Conservation (phyloP, 768 basidiomycete species). For the Mycena metata region DNA sequence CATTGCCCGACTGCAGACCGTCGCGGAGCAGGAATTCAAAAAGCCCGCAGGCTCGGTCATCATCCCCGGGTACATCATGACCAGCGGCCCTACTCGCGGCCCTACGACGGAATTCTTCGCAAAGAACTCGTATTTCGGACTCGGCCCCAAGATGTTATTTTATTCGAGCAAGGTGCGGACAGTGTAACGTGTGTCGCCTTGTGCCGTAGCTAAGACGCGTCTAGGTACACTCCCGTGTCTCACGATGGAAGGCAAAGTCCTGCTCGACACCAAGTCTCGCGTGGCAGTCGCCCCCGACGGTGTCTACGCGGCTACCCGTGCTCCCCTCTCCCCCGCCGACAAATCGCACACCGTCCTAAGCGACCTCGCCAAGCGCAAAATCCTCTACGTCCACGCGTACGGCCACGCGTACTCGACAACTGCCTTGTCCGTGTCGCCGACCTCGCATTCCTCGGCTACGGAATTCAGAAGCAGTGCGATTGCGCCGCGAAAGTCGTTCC, state of each 20-base stretch:
- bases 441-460: slow-evolving; percentile 96
- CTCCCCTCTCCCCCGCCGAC: slow-evolving; percentile 73
- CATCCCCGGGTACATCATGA: slow-evolving; percentile 99
- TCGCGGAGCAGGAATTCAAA: slow-evolving; percentile 71
- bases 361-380: slow-evolving; percentile 80
- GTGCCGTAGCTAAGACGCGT: slow-evolving; percentile 29
- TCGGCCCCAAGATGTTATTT: slow-evolving; percentile 80
- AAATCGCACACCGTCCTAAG: slow-evolving; percentile 82
- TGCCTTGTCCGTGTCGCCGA: slow-evolving; percentile 98
- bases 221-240: slow-evolving; percentile 96
- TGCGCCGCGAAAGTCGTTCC: slow-evolving; percentile 98
- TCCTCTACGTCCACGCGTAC: slow-evolving; percentile 94
- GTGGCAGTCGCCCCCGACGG: slow-evolving; percentile 97
- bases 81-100: slow-evolving; percentile 92
- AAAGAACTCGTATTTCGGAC: slow-evolving; percentile 84
- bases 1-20: slow-evolving; percentile 83
- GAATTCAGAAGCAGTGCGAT: slow-evolving; percentile 88
- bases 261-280: slow-evolving; percentile 82
- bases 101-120: slow-evolving; percentile 91
- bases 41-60: slow-evolving; percentile 73
- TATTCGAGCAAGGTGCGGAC: slow-evolving; percentile 95
- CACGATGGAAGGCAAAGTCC: slow-evolving; percentile 92
- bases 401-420: slow-evolving; percentile 99
- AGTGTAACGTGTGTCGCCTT: slow-evolving; percentile 25
- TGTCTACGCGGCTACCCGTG: slow-evolving; percentile 92